Percentiles rank a stretch among this genome's conserved stretches.
Evolutionary conservation across 228 moss, liverwort and hornwort genomes (phyloP).

Genomic region (Sphagnum fallax): DNA sequence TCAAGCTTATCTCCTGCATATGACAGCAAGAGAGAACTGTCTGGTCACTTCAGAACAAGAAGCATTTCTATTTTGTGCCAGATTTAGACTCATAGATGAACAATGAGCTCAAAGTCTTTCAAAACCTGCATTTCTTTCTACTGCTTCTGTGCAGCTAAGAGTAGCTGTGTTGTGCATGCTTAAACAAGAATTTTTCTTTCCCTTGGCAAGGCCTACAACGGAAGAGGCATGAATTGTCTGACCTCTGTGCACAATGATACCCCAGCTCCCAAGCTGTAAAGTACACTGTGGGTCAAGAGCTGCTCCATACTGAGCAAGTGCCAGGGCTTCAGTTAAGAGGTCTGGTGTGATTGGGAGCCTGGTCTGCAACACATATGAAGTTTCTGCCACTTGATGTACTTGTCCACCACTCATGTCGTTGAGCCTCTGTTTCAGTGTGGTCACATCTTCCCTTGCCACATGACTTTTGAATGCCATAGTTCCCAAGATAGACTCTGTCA

Average conservation of each 20-base stretch:
- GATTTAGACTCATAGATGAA: neutral
- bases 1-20: conserved; percentile 1
- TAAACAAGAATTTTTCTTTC: too few relatives aligned
- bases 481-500: neutral
- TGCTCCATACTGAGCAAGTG: neutral
- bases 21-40: neutral
- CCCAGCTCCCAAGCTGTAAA: conserved; percentile 4
- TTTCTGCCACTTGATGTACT: neutral
- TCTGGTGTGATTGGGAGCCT: neutral
- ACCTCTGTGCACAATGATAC: neutral
- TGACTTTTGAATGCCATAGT: conserved; percentile 1
- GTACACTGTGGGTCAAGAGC: neutral
- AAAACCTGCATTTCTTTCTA: neutral
- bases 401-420: neutral
- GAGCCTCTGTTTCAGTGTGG: neutral
- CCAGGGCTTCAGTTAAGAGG: conserved; percentile 1
- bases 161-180: neutral
- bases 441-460: neutral
- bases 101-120: neutral
- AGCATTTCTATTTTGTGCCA: neutral
- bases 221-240: neutral
- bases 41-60: neutral
- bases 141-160: neutral
- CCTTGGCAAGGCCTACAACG: too few relatives aligned
- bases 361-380: neutral